A percentile compares a stretch with the other conserved stretches of the same genome.
Conservation (phyloP, 1,284 basidiomycete species). For the Moesziomyces antarcticus region DNA sequence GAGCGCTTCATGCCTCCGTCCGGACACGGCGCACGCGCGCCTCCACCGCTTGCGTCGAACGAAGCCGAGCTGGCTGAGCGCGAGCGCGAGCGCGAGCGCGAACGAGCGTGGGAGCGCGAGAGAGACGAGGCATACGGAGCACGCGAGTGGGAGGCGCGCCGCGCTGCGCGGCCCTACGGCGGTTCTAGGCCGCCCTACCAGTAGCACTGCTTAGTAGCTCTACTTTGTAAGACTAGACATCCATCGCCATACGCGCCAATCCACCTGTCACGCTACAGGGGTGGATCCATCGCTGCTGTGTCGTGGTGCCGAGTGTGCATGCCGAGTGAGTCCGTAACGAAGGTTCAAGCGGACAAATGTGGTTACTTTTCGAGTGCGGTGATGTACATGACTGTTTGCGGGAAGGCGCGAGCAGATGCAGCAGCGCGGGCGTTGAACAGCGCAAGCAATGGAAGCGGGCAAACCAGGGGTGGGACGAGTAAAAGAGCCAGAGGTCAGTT, state of each 20-base stretch:
- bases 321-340: background rate
- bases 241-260: no score
- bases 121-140: background rate
- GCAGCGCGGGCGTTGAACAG: no score
- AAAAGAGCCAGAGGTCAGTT: background rate
- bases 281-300: background rate
- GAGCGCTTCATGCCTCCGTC: slow-evolving; percentile 1
- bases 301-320: background rate
- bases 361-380: slow-evolving; percentile 47
- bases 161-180: background rate
- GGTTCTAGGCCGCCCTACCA: background rate
- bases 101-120: slow-evolving; percentile 15
- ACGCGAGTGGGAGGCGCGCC: background rate
- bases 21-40: slow-evolving; percentile 1
- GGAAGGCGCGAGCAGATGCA: background rate
- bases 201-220: background rate
- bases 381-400: slow-evolving; percentile 48
- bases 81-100: slow-evolving; percentile 11
- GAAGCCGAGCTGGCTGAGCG: slow-evolving; percentile 4
- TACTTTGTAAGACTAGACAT: no score
- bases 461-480: no score
- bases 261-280: no score
- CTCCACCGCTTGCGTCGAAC: background rate
- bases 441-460: background rate
- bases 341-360: background rate